These are phyloP conservation scores for Hirsutella minnesotensis DNA, from an alignment of 2,329 filamentous ascomycete genomes.

Conservation along the genomic window DNA sequence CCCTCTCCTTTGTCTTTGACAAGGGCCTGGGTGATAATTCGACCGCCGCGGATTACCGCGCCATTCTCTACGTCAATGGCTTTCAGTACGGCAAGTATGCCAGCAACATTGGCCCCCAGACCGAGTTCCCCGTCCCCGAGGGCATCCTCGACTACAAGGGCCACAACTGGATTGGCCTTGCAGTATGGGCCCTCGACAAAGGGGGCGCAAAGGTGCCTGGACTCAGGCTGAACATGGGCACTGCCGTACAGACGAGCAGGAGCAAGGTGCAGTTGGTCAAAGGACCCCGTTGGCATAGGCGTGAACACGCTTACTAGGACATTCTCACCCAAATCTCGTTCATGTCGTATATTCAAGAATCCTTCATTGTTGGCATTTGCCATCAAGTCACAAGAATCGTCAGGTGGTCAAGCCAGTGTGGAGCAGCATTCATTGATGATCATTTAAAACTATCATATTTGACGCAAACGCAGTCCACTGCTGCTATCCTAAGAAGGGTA, in stretches of 20 bases:
- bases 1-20: slow-evolving; percentile 46
- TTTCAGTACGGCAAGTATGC: slow-evolving; percentile 53
- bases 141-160: slow-evolving; percentile 61
- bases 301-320: slow-evolving; percentile 37
- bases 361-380: too few relatives aligned
- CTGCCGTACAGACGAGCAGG: slow-evolving; percentile 38
- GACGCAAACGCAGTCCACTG: too few relatives aligned
- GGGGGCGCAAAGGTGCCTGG: slow-evolving; percentile 44
- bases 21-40: slow-evolving; percentile 19
- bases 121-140: slow-evolving; percentile 58
- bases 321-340: background rate
- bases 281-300: slow-evolving; percentile 30
- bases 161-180: slow-evolving; percentile 56
- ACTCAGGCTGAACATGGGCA: slow-evolving; percentile 36
- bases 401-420: too few relatives aligned
- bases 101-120: slow-evolving; percentile 69
- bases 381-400: too few relatives aligned
- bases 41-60: slow-evolving; percentile 35
- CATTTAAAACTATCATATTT: too few relatives aligned
- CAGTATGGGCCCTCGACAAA: slow-evolving; percentile 53
- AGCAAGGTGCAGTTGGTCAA: slow-evolving; percentile 30
- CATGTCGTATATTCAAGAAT: background rate
- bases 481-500: too few relatives aligned
- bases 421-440: too few relatives aligned
- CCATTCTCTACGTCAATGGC: slow-evolving; percentile 61